A percentile compares a stretch with the other conserved stretches of the same genome.
phyloP scores from a whole-genome alignment of 2,329 filamentous ascomycete genomes.

The Graphilbum sp. region DNA sequence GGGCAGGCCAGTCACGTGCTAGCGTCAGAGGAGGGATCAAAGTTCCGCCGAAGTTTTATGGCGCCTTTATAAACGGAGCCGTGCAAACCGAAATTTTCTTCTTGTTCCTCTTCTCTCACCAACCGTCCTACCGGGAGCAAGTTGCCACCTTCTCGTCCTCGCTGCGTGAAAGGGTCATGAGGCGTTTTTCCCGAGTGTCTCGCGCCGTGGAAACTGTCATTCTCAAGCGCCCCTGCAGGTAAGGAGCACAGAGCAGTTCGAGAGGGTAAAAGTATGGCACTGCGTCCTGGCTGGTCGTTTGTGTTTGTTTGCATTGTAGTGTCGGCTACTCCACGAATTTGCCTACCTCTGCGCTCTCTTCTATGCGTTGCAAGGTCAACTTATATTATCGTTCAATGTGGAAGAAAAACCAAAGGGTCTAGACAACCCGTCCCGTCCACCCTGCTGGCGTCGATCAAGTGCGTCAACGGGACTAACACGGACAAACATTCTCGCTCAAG shows the following conservation, averaged over 20 bases:
- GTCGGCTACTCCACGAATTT: conserved; percentile 25
- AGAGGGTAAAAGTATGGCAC: too few species aligned
- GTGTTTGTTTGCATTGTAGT: background rate
- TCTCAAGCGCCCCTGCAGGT: background rate
- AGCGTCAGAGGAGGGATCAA: background rate
- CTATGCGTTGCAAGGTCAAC: conserved; percentile 43
- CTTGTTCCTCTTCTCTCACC: background rate
- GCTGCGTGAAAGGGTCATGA: too few species aligned
- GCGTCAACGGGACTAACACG: conserved; percentile 47
- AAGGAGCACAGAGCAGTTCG: background rate
- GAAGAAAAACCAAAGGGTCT: conserved; percentile 46
- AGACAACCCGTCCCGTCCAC: conserved; percentile 54
- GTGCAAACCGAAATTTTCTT: background rate
- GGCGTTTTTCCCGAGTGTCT: too few species aligned
- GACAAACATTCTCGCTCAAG: conserved; percentile 31
- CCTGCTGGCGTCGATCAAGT: conserved; percentile 41
- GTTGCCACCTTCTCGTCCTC: too few species aligned
- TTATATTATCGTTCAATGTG: conserved; percentile 41
- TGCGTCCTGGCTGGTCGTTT: background rate
- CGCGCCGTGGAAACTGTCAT: too few species aligned
- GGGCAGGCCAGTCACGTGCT: background rate
- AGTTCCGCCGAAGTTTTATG: background rate
- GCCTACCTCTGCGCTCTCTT: conserved; percentile 43
- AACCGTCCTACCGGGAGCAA: too few species aligned
- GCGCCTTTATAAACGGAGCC: background rate